These are phyloP conservation scores for Citrus cavaleriei DNA, from an alignment of 345 rosid species.

Conservation along the genomic window DNA sequence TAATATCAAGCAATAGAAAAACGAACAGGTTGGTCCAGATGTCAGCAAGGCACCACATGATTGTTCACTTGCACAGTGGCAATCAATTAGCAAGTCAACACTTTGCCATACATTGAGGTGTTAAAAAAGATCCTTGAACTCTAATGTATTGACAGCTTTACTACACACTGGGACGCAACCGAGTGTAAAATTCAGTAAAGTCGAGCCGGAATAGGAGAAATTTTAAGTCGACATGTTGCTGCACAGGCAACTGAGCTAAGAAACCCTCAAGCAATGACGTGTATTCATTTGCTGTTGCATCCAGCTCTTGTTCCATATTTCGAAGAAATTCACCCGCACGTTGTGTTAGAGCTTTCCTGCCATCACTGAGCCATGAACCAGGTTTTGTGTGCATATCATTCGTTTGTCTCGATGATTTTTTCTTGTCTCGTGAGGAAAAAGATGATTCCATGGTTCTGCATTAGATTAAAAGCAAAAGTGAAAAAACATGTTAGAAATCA, in stretches of 20 bases:
- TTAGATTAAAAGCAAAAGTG: not conserved
- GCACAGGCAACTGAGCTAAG: slow-evolving; percentile 81
- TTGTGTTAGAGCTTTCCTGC: slow-evolving; percentile 80
- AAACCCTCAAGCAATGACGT: slow-evolving; percentile 70
- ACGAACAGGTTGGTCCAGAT: slow-evolving; percentile 23
- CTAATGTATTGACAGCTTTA: slow-evolving; percentile 13
- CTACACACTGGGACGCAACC: slow-evolving; percentile 45
- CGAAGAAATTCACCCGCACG: slow-evolving; percentile 91
- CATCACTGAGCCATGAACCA: slow-evolving; percentile 69
- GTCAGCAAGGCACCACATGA: slow-evolving; percentile 21
- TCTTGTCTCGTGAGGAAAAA: slow-evolving; percentile 47
- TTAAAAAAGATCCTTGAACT: slow-evolving; percentile 11
- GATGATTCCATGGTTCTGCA: slow-evolving; percentile 61
- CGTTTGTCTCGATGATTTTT: slow-evolving; percentile 28
- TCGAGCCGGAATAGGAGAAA: slow-evolving; percentile 94
- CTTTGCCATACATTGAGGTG: slow-evolving; percentile 7
- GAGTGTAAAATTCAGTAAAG: slow-evolving; percentile 91
- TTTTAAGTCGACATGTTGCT: slow-evolving; percentile 87
- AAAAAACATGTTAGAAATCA: not conserved
- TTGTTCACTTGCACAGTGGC: slow-evolving; percentile 12
- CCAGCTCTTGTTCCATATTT: slow-evolving; percentile 75
- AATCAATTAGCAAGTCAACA: slow-evolving; percentile 11
- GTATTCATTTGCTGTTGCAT: slow-evolving; percentile 67
- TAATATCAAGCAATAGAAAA: slow-evolving; percentile 21
- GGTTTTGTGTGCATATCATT: slow-evolving; percentile 41